Conservation (phyloP, 495 filamentous ascomycete genomes). For the Neurospora sp. region DNA sequence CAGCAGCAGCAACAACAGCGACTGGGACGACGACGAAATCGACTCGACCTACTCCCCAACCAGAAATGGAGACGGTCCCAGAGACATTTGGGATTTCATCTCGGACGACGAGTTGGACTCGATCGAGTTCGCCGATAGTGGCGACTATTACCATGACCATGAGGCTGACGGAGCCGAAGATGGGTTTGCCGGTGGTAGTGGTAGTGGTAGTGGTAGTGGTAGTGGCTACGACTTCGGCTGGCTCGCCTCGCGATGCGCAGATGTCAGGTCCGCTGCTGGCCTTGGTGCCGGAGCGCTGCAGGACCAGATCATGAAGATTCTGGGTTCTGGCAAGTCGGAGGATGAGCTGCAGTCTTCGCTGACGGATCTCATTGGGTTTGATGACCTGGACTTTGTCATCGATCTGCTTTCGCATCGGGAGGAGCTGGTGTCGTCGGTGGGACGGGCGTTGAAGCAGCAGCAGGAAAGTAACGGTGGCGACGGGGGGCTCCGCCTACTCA, state of each 20-base stretch:
- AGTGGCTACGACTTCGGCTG: conserved; percentile 42
- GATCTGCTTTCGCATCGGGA: conserved; percentile 65
- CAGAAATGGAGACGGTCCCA: conserved; percentile 49
- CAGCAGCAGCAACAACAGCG: conserved; percentile 3
- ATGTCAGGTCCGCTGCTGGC: conserved; percentile 47
- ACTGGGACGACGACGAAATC: conserved; percentile 37
- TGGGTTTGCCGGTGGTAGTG: conserved; percentile 19
- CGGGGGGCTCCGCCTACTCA: conserved; percentile 52
- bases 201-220: conserved; percentile 14
- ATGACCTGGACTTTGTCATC: conserved; percentile 81
- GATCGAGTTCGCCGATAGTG: conserved; percentile 28
- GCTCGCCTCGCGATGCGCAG: conserved; percentile 55
- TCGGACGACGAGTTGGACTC: conserved; percentile 58
- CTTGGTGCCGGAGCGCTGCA: conserved; percentile 52
- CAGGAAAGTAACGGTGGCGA: conserved; percentile 24
- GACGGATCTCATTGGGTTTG: conserved; percentile 86
- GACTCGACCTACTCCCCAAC: conserved; percentile 46
- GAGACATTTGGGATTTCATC: conserved; percentile 87
- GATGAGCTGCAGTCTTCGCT: conserved; percentile 80
- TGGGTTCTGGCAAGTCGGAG: conserved; percentile 58
- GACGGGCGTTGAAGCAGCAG: conserved; percentile 7
- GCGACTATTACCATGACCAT: conserved; percentile 29
- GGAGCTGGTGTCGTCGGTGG: conserved; percentile 42
- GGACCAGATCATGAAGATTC: conserved; percentile 58
- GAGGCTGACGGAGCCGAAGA: conserved; percentile 6